A percentile compares a stretch with the other conserved stretches of the same genome.
These are phyloP conservation scores for Zygosaccharomyces sapae DNA, from an alignment of 1,139 yeast genomes.

Conservation along the genomic window DNA sequence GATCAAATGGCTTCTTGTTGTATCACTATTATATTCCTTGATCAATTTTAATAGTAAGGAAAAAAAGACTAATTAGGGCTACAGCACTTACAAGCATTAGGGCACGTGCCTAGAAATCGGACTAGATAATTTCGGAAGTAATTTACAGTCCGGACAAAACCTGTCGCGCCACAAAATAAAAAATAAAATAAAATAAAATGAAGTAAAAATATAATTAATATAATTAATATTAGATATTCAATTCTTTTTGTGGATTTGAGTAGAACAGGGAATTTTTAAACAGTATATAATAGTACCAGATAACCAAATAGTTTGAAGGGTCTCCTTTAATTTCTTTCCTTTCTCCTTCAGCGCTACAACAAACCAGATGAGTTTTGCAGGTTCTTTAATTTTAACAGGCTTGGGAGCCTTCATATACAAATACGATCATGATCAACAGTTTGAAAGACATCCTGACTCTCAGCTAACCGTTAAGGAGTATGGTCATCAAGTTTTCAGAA, in stretches of 20 bases:
- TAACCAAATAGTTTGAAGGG: too few species aligned
- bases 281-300: too few species aligned
- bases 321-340: too few species aligned
- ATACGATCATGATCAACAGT: conserved; percentile 26
- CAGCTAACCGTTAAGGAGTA: conserved; percentile 15
- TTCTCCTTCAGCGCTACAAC: too few species aligned
- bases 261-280: too few species aligned
- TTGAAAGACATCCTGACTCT: conserved; percentile 20
- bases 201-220: too few species aligned
- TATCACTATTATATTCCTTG: neutral
- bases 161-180: conserved; percentile 1
- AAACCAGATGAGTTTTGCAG: conserved; percentile 36
- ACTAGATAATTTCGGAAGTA: neutral
- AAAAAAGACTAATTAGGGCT: conserved; percentile 2
- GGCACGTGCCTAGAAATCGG: conserved; percentile 1
- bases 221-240: too few species aligned
- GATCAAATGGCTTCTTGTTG: neutral
- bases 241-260: too few species aligned
- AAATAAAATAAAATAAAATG: neutral
- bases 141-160: conserved; percentile 3
- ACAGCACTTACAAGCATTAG: neutral
- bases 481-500: conserved; percentile 15
- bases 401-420: conserved; percentile 30
- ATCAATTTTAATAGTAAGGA: neutral
- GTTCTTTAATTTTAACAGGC: conserved; percentile 30